Conservation (phyloP, 2,329 filamentous ascomycete genomes). For the Setomelanomma holmii region DNA sequence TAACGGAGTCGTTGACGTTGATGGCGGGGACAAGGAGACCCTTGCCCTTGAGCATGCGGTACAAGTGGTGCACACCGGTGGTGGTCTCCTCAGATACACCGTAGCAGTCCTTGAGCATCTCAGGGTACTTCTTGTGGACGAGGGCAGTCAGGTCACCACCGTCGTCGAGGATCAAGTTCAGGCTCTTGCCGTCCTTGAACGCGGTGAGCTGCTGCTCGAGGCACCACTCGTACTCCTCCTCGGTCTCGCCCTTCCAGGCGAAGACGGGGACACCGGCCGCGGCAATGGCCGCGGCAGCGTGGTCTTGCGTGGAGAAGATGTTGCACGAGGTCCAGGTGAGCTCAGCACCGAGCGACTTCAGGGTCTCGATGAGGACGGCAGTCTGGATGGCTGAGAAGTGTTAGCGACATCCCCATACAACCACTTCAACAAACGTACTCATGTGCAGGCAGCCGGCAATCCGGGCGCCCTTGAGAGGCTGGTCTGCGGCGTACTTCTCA, state of each 20-base stretch:
- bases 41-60: slow-evolving; percentile 87
- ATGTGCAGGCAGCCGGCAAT: slow-evolving; percentile 99
- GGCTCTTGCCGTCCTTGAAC: slow-evolving; percentile 95
- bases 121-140: slow-evolving; percentile 97
- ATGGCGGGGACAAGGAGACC: slow-evolving; percentile 86
- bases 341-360: slow-evolving; percentile 92
- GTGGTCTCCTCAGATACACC: slow-evolving; percentile 99
- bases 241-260: slow-evolving; percentile 89
- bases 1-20: slow-evolving; percentile 99
- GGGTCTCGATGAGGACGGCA: slow-evolving; percentile 98
- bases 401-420: slow-evolving; percentile 9
- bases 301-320: slow-evolving; percentile 99
- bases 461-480: slow-evolving; percentile 91
- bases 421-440: slow-evolving; percentile 60
- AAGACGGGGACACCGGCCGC: slow-evolving; percentile 90
- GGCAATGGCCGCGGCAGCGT: slow-evolving; percentile 96
- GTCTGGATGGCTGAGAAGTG: slow-evolving; percentile 81
- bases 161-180: slow-evolving; percentile 99
- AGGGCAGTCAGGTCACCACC: slow-evolving; percentile 96
- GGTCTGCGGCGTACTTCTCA: slow-evolving; percentile 86
- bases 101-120: slow-evolving; percentile 97
- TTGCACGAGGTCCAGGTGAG: slow-evolving; percentile 99
- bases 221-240: slow-evolving; percentile 99
- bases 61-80: slow-evolving; percentile 98
- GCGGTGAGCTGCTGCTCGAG: slow-evolving; percentile 95